Base-by-base conservation (phyloP, 2,329 filamentous ascomycete genomes). In the Ceratocystis cubensis region DNA sequence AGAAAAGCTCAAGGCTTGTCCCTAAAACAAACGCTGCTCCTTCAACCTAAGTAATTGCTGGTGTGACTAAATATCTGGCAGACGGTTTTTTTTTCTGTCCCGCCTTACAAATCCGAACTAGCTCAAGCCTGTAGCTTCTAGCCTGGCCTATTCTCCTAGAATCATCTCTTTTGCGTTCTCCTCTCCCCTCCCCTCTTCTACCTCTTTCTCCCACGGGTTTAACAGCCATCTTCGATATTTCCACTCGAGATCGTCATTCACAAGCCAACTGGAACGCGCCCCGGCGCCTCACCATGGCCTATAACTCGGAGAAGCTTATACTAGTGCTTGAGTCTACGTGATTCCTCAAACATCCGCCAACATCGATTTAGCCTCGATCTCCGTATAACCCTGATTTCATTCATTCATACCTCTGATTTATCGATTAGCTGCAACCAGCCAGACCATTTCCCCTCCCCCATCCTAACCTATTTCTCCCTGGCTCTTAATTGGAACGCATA, bases 381-480 rank as follows among this genome's bases (percentile, higher is more conserved):
- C 48, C 48, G 48, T 53, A 41, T 53, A 53, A 6, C 48, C 22
- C 15, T 25, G 48, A 17, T 53, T 28, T 25, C 20, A 5, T 41
- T 53, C 48, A 7, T 20, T 25, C 5, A 50, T 50, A 50, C 22
- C 59, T 44, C 20, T 22, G 3, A 15, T 63, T 20, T 46, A 45
- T 22, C 44, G 5, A 28, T 22, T 28, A 25, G 28, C 61, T 28
- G 56, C 28, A 25, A 20, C 48, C n/a, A n/a, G 22, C 48, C 48
- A 53, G 6, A 4, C 48, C n/a, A 59, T 28, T 28, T 8, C 15
- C 53, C 56, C 15, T 57, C 13, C 46, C 8, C 28, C 53, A 41
- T 67, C 28, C 28, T 56, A 30, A 22, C 61, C 33, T n/a, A n/a
- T 61, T 28, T 45, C 59, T 63, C 37, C 61, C 59, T 62, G 33